These are phyloP conservation scores for Amanita brunnescens DNA, from an alignment of 768 basidiomycete species.

Conservation along the genomic window DNA sequence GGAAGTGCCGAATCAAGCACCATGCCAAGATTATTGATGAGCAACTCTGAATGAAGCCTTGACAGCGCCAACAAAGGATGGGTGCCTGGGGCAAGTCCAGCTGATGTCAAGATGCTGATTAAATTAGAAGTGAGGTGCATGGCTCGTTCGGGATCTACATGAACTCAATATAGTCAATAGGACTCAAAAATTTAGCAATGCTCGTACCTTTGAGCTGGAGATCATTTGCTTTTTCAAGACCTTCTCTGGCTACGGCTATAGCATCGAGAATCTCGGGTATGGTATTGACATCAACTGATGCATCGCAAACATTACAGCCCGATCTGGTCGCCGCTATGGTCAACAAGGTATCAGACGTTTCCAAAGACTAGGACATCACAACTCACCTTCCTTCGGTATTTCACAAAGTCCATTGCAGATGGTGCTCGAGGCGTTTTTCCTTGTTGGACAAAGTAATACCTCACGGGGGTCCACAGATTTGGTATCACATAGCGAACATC, in stretches of 20 bases:
- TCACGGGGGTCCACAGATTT: slow-evolving; percentile 52
- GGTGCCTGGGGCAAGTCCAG: slow-evolving; percentile 51
- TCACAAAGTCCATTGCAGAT: slow-evolving; percentile 55
- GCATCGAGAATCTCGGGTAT: slow-evolving; percentile 54
- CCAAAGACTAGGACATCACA: neutral
- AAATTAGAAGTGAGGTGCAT: slow-evolving; percentile 54
- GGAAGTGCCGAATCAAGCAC: neutral
- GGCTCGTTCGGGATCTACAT: slow-evolving; percentile 49
- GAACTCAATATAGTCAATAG: neutral
- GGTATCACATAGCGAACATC: slow-evolving; percentile 48
- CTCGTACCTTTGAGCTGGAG: slow-evolving; percentile 50
- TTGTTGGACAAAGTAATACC: slow-evolving; percentile 58
- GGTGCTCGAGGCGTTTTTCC: slow-evolving; percentile 1
- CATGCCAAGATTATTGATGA: slow-evolving; percentile 30
- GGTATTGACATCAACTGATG: slow-evolving; percentile 28
- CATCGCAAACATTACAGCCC: slow-evolving; percentile 48
- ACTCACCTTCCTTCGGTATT: slow-evolving; percentile 50
- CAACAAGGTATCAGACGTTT: neutral
- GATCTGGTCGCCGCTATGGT: slow-evolving; percentile 37
- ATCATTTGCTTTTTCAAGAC: slow-evolving; percentile 57
- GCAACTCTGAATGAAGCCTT: slow-evolving; percentile 63
- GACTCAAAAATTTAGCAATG: neutral
- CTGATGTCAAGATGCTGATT: slow-evolving; percentile 52
- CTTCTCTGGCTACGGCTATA: slow-evolving; percentile 63
- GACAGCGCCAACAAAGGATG: slow-evolving; percentile 73